Conservation (phyloP, 306 rosid species). For the Inga leiocalycina region DNA sequence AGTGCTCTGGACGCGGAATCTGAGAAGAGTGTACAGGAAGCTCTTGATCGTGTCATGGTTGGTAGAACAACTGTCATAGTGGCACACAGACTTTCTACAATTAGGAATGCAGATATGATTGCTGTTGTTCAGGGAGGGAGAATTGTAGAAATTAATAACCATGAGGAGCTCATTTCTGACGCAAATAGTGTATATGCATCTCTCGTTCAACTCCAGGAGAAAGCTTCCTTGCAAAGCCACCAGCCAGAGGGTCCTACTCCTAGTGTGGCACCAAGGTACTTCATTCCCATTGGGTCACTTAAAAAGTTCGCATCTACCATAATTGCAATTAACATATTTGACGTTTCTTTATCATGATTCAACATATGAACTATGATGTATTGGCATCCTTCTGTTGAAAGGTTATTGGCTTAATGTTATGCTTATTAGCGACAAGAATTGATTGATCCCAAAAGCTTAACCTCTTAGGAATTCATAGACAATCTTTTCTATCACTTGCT, state of each 20-base stretch:
- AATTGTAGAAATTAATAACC: conserved; percentile 92
- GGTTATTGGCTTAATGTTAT: not conserved
- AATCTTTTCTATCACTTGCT: not conserved
- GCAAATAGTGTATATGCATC: conserved; percentile 78
- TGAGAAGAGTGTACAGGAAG: conserved; percentile 96
- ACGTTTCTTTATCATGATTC: not conserved
- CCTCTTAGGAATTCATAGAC: not conserved
- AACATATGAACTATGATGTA: not conserved
- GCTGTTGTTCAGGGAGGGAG: conserved; percentile 86
- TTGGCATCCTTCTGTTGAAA: not conserved
- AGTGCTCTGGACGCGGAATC: conserved; percentile 96
- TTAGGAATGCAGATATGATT: conserved; percentile 81
- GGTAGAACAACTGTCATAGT: conserved; percentile 92
- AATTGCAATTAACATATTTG: not conserved
- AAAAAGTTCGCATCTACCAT: not conserved
- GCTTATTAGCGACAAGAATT: not conserved
- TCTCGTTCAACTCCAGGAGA: conserved; percentile 75
- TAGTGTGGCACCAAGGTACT: conserved; percentile 70
- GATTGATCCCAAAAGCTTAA: not conserved
- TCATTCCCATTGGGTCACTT: not conserved
- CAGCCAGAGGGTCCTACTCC: conserved; percentile 62
- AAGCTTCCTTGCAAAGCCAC: conserved; percentile 62
- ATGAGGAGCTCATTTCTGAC: conserved; percentile 79
- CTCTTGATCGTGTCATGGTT: conserved; percentile 95
- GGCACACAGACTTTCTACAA: conserved; percentile 93